These are phyloP conservation scores for Hericium rajendrae DNA, from an alignment of 768 basidiomycete genomes.

Conservation along the genomic window DNA sequence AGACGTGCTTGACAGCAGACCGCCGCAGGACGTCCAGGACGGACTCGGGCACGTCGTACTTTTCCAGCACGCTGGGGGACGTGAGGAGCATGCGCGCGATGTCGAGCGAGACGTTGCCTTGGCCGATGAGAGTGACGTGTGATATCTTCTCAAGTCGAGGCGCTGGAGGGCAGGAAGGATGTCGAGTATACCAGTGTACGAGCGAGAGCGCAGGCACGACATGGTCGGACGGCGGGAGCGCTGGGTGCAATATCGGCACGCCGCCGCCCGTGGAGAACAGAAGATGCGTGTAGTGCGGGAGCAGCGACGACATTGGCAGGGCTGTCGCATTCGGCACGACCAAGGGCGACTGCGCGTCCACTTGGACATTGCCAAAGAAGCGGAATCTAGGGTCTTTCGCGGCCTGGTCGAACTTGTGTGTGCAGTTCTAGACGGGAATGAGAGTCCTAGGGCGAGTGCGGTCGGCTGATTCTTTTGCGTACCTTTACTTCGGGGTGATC, in stretches of 20 bases:
- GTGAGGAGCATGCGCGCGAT: slow-evolving; percentile 85
- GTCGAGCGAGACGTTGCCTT: slow-evolving; percentile 93
- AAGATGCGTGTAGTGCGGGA: slow-evolving; percentile 73
- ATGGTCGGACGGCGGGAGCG: slow-evolving; percentile 35
- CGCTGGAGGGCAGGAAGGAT: slow-evolving; percentile 58
- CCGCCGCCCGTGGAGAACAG: slow-evolving; percentile 84
- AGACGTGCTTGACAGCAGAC: slow-evolving; percentile 64
- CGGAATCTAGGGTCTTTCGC: slow-evolving; percentile 73
- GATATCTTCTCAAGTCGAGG: slow-evolving; percentile 54
- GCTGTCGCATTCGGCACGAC: slow-evolving; percentile 43
- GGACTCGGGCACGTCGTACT: slow-evolving; percentile 69
- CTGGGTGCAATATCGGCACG: slow-evolving; percentile 47
- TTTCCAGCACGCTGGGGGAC: slow-evolving; percentile 44
- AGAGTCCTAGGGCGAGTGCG: background rate
- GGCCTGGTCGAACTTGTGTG: slow-evolving; percentile 83
- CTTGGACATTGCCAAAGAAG: slow-evolving; percentile 87
- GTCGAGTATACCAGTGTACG: slow-evolving; percentile 95
- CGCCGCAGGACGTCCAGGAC: slow-evolving; percentile 60
- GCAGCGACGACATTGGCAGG: slow-evolving; percentile 52
- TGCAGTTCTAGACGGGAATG: slow-evolving; percentile 65
- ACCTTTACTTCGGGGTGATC: slow-evolving; percentile 99
- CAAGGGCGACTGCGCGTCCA: slow-evolving; percentile 27
- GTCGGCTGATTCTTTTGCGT: slow-evolving; percentile 10
- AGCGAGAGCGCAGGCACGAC: slow-evolving; percentile 71
- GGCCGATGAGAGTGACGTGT: slow-evolving; percentile 82